Base-by-base conservation (phyloP, 208 protist genomes). In the Crithidia fasciculata region DNA sequence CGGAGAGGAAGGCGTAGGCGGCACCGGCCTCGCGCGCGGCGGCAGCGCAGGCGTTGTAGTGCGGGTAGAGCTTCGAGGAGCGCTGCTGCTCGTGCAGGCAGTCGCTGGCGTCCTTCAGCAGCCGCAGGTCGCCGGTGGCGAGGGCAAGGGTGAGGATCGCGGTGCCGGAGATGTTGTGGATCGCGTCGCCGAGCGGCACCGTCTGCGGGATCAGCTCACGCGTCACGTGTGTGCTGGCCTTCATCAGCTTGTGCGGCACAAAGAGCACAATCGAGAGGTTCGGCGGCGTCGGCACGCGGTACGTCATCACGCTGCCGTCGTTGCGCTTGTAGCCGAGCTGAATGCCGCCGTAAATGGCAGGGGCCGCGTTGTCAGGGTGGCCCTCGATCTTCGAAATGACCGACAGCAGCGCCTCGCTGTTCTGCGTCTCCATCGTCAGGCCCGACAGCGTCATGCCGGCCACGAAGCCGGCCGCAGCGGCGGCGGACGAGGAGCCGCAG, bases 301-400 rank as follows among this genome's bases (percentile, higher is more conserved):
- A 85, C 45, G 93, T 97, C 70, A 83, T 72, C 44, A 84, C 80
- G 44, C 64, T 74, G 28, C 43, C 78, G 39, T 61, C 72, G 18
- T 78, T 70, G 16, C 68, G 69, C 61, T 84, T 76, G 87, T 93
- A 91, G 58, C 93, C 88, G 13, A 98, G 85, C 68, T 97, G 96
- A 49, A 97, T 88, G 59, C 94, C 95, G 50, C 96, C 96, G 84
- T 98, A 98, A 45, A 98, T 94, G 74, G 91, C 92, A 3, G 95
- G 86, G 9, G 96, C 88, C 13, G 94, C 91, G 81, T 98, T 98
- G 83, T 98, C 96, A 0, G 94, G 83, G 83, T 98, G 95, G 8
- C 96, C 94, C 78, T 98, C 93, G 63, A 97, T 92, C 12, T 81
- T 75, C 2, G 93, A 84, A 55, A 96, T 95, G 49, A 95, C 84